These are phyloP conservation scores for Ceratobasidium sp. DNA, from an alignment of 1,284 basidiomycete species.

Conservation along the genomic window DNA sequence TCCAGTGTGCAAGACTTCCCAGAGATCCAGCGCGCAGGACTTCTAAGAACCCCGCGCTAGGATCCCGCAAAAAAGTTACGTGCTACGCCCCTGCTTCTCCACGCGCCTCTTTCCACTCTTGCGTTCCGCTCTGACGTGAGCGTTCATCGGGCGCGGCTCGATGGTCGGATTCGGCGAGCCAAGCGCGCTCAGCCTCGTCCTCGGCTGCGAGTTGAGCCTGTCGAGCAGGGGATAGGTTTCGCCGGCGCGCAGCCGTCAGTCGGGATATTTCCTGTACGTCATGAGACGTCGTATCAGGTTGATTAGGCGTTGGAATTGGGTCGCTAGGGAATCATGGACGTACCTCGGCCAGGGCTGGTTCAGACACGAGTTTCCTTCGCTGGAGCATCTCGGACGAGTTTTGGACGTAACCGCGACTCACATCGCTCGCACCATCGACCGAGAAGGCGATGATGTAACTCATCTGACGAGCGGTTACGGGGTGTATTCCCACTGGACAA, in stretches of 20 bases:
- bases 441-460: slow-evolving; percentile 54
- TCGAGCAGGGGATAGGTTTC: slow-evolving; percentile 38
- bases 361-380: slow-evolving; percentile 45
- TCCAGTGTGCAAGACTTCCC: too few relatives aligned
- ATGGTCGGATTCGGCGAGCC: slow-evolving; percentile 44
- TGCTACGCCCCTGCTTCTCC: slow-evolving; percentile 49
- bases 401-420: slow-evolving; percentile 50
- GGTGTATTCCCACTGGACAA: background rate
- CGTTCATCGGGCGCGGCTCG: slow-evolving; percentile 45
- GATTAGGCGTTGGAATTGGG: background rate
- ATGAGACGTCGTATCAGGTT: background rate
- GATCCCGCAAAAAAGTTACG: too few relatives aligned
- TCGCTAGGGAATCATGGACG: slow-evolving; percentile 40
- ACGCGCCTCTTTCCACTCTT: slow-evolving; percentile 52
- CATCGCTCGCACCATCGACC: slow-evolving; percentile 51
- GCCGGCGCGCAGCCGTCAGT: slow-evolving; percentile 42
- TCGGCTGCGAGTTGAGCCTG: slow-evolving; percentile 44
- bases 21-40: too few relatives aligned
- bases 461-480: slow-evolving; percentile 43
- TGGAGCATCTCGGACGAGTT: slow-evolving; percentile 37
- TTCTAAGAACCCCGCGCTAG: too few relatives aligned
- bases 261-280: slow-evolving; percentile 40
- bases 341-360: slow-evolving; percentile 47
- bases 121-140: slow-evolving; percentile 51
- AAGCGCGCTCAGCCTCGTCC: slow-evolving; percentile 47